phyloP scores from a whole-genome alignment of 2,329 filamentous ascomycete species.

The Hypoxylon sp. region DNA sequence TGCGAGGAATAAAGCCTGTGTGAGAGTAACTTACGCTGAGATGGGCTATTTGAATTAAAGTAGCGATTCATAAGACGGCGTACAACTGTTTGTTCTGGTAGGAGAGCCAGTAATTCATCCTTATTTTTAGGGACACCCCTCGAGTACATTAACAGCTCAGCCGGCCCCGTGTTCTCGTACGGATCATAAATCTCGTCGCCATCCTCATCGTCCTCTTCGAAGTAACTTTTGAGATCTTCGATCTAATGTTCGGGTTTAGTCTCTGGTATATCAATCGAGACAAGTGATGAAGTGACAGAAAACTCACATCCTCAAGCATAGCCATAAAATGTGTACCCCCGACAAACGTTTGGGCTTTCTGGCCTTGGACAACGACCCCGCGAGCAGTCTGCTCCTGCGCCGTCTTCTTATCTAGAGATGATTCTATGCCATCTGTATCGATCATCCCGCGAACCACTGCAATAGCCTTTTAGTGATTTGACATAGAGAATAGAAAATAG shows the following conservation, averaged over 20 bases:
- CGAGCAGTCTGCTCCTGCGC: slow-evolving; percentile 23
- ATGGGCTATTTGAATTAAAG: slow-evolving; percentile 67
- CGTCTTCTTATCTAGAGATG: not conserved
- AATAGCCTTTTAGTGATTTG: slow-evolving; percentile 24
- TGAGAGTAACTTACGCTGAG: slow-evolving; percentile 60
- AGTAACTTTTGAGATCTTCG: slow-evolving; percentile 71
- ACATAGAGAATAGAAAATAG: slow-evolving; percentile 7
- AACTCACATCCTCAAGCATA: slow-evolving; percentile 70
- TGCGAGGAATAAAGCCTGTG: not conserved
- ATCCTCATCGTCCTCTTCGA: slow-evolving; percentile 63
- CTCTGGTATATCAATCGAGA: not conserved
- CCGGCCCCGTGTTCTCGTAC: slow-evolving; percentile 55
- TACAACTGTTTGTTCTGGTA: slow-evolving; percentile 63
- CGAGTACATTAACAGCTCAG: slow-evolving; percentile 62
- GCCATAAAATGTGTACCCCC: slow-evolving; percentile 73
- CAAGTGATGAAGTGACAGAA: not conserved
- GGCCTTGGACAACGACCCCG: slow-evolving; percentile 62
- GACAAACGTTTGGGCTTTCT: slow-evolving; percentile 65
- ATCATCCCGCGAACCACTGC: slow-evolving; percentile 69
- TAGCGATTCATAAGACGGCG: slow-evolving; percentile 68
- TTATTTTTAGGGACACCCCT: slow-evolving; percentile 58
- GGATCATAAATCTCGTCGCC: slow-evolving; percentile 51
- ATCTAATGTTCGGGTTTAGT: slow-evolving; percentile 59
- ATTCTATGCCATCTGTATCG: slow-evolving; percentile 56
- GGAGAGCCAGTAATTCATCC: slow-evolving; percentile 62